Evolutionary conservation across 108 stramenopile species (phyloP), one percentile per base, ranked within the genome.

Genomic region (Cyclostephanos invisitatus): DNA sequence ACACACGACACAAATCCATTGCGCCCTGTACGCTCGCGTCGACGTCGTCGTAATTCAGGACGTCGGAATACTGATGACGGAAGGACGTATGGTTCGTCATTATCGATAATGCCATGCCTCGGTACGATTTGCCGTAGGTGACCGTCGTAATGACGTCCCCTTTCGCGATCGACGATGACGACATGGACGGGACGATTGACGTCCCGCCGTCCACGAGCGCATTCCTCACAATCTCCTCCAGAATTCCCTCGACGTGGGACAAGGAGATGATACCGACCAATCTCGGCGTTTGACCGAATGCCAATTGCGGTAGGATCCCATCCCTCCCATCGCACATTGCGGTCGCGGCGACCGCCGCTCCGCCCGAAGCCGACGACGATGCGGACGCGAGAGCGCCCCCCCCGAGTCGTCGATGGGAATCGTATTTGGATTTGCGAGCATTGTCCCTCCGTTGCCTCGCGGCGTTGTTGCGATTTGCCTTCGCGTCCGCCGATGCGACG

Each of bases 201-300:
- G 85, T 82, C 11, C 86, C 88, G 51, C 42, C 64, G 21, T 73
- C 58, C 65, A 81, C 62, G 62, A 86, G 36, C 37, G 69, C 61
- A 1, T 66, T 61, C 25, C 82, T 49, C 1, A 94, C 74, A 35
- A 63, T 67, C 69, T 95, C 91, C 69, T 96, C 95, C 24, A 82
- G 40, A 36, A 67, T 61, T 8, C 66, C 70, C 36, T 85, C 89
- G 2, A 37, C 29, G 7, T 86, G 84, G 8, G 85, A 89, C 46
- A 97, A 69, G 18, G 87, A 88, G 29, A 97, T 80, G 58, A 96
- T 94, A 15, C 93, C 95, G 32, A 96, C 91, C n/a, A 97, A 67
- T 54, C 91, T 76, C 3, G 97, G 95, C 46, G 86, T 74, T 46
- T 85, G 81, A 9, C 81, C 63, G 3, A 82, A 64, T 46, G 51